Base-by-base conservation (phyloP, 768 basidiomycete species). In the Naganishia randhawae region DNA sequence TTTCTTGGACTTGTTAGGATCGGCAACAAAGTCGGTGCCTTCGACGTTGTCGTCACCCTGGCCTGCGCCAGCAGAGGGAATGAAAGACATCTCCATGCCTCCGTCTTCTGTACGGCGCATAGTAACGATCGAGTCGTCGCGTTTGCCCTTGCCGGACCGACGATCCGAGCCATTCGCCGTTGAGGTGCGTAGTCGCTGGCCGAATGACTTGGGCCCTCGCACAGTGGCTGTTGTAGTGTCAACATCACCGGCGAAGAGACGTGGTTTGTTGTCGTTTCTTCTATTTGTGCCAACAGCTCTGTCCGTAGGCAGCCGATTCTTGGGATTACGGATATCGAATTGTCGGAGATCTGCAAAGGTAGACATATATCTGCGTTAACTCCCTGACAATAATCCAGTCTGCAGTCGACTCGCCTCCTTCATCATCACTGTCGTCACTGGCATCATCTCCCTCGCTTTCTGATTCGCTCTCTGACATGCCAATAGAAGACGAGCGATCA, bases 1-100 rank as follows among this genome's bases (percentile, higher is more conserved):
- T 73, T 63, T 76, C 75, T 55, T 68, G 66, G 54, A 69, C 74
- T 61, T 39, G 27, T 33, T 33, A 4, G 51, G 29, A n/a, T 55
- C 52, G 10, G 42, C 51, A n/a, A 54, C 45, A 54, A 66, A 66
- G 42, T 76, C 80, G 69, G 71, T 41, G 68, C 73, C 74, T 64
- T 77, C 73, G 53, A 73, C 70, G 68, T 72, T 70, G 48, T 65
- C 74, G 50, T 57, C 57, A 48, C 42, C 66, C 45, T 51, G 51
- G 13, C 65, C 71, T 50, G 66, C 77, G 67, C 72, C 72, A 74
- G 82, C 69, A 29, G 84, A 85, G 2, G 91, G 91, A 33, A 89
- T 82, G 85, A 91, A 95, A 55, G 85, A 89, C 80, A 91, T 86
- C 77, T 93, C 91, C 85, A 91, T 86, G 13, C 86, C 87, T 14